phyloP scores from a whole-genome alignment of 257 asterid species.

The Petunia axillaris region DNA sequence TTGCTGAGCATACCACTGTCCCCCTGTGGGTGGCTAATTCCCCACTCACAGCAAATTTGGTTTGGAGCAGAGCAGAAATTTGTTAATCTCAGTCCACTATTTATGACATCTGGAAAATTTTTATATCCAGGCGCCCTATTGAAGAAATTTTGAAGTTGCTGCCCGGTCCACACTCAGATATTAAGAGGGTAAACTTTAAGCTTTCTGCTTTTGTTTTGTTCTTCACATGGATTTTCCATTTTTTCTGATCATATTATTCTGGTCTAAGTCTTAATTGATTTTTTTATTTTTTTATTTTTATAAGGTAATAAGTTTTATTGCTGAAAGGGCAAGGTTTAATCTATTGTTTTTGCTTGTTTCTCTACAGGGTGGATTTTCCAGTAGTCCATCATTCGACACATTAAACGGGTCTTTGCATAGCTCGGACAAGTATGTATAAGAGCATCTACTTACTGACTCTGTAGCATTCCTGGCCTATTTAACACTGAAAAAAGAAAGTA shows the following conservation, averaged over 20 bases:
- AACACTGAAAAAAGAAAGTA: background rate
- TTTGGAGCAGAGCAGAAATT: background rate
- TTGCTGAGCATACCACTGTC: background rate
- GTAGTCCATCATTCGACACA: constrained; percentile 65
- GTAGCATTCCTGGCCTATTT: background rate
- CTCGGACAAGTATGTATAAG: constrained; percentile 60
- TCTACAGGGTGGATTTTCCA: constrained; percentile 76
- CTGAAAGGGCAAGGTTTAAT: background rate
- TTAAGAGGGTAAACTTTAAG: constrained; percentile 67
- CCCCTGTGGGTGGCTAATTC: background rate
- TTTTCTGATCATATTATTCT: background rate
- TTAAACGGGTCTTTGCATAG: constrained; percentile 61
- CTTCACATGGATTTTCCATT: constrained; percentile 6
- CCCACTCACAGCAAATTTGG: background rate
- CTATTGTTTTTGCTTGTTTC: constrained; percentile 26
- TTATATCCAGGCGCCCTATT: constrained; percentile 71
- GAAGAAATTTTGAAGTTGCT: constrained; percentile 87
- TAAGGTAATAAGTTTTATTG: no score
- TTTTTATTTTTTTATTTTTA: no score
- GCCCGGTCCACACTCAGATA: constrained; percentile 96
- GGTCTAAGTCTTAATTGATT: no score
- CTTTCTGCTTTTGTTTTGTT: constrained; percentile 13
- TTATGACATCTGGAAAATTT: background rate
- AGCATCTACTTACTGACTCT: constrained; percentile 17
- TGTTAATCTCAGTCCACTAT: background rate